A percentile compares a stretch with the other conserved stretches of the same genome.
Conservation (phyloP, 1,139 yeast genomes). For the Geotrichum klebahnii region DNA sequence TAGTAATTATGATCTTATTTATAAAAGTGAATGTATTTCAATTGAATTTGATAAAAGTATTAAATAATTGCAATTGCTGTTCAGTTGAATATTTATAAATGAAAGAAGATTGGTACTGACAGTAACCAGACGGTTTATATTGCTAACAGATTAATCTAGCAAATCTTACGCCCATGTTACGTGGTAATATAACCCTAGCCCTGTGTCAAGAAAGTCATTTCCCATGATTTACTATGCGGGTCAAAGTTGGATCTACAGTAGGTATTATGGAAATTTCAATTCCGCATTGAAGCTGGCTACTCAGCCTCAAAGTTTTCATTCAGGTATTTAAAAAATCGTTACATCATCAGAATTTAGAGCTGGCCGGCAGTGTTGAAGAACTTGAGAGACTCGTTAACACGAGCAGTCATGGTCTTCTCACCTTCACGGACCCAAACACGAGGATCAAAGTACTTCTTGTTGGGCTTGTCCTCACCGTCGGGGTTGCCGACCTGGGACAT, state of each 20-base stretch:
- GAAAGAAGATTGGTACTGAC: too few species aligned
- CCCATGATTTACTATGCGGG: neutral
- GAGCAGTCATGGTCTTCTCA: slow-evolving; percentile 93
- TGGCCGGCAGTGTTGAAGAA: slow-evolving; percentile 58
- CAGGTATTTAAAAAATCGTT: slow-evolving; percentile 1
- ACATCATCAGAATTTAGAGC: slow-evolving; percentile 16
- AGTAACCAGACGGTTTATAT: neutral
- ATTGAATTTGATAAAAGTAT: too few species aligned
- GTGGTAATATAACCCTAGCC: neutral
- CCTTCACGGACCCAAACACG: slow-evolving; percentile 99
- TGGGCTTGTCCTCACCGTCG: slow-evolving; percentile 96
- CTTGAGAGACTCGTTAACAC: slow-evolving; percentile 78
- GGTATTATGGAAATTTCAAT: too few species aligned
- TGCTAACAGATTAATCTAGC: neutral
- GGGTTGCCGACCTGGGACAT: slow-evolving; percentile 94
- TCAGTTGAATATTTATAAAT: too few species aligned
- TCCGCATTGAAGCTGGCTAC: too few species aligned
- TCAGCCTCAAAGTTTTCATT: neutral
- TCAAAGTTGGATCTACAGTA: too few species aligned
- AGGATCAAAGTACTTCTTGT: slow-evolving; percentile 97
- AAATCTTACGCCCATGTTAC: neutral
- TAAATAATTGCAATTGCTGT: too few species aligned
- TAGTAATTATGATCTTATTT: slow-evolving; percentile 32
- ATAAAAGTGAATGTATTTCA: neutral
- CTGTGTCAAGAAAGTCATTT: neutral